Base-by-base conservation (phyloP, 1,284 basidiomycete species). In the Cystobasidium sp. region DNA sequence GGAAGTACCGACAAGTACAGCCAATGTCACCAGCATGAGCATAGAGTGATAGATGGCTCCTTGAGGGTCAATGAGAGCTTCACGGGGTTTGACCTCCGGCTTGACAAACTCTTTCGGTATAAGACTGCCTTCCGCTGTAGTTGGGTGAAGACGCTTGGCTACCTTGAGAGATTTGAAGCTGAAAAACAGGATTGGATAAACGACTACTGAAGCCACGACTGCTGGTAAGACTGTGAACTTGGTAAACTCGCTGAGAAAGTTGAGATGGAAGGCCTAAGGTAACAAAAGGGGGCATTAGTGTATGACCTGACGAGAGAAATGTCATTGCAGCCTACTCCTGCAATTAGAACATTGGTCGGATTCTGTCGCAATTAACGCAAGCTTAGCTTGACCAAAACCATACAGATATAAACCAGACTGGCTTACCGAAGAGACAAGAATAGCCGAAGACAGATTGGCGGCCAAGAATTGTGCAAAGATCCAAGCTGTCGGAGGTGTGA, bases 401-500 rank as follows among this genome's bases (percentile, higher is more conserved):
- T 0, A 86, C 86, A n/a, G n/a, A n/a, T 12, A 87, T 84, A 79
- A 90, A 90, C 77, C 90, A 88, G 22, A 86, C 84, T 81, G 88
- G 89, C 89, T 85, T 86, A 71, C 69, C 47, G 69, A 82, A 75
- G 77, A 78, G 47, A 82, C 82, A 16, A 84, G 76, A 5, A 83
- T 81, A 0, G 83, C 83, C n/a, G 81, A 82, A 1, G 82, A 82
- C 78, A 94, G 91, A 81, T 98, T 98, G 3, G 92, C 93, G 0
- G 87, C 86, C 12, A 87, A 84, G 79, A 91, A 90, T 78, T 91
- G 88, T 22, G 87, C 84, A 81, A 88, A 90, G 24, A 89, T 85
- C 87, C 88, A 91, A 0, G 88, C 86, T 0, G 85, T 85, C 0
- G 89, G 88, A 31, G 87, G 86, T 0, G 81, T 79, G 75, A 90